Conservation (phyloP, 305 asterid species). For the Solanum hybrid region DNA sequence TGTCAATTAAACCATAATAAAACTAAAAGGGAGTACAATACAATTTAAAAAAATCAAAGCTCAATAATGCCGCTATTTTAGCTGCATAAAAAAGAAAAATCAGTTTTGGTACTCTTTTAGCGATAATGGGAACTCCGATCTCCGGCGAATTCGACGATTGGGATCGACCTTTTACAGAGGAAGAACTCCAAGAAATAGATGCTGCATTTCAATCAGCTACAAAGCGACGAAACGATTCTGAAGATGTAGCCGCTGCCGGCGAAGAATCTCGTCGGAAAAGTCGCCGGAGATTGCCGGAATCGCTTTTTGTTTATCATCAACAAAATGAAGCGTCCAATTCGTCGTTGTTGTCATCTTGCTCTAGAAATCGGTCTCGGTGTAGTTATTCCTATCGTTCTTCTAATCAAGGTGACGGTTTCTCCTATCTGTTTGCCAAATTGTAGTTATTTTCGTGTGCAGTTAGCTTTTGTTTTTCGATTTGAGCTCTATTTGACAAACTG, state of each 20-base stretch:
- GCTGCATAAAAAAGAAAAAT: too few species aligned
- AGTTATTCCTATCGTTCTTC: conserved; percentile 9
- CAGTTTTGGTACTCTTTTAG: not conserved
- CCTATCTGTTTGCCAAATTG: not conserved
- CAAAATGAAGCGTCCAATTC: conserved; percentile 14
- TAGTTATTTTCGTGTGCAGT: not conserved
- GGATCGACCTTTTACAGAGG: conserved; percentile 67
- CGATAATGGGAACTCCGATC: not conserved
- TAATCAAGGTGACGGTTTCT: conserved; percentile 27
- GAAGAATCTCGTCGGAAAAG: conserved; percentile 16
- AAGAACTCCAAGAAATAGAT: conserved; percentile 70
- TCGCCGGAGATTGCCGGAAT: conserved; percentile 70
- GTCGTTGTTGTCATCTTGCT: conserved; percentile 25
- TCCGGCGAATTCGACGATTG: conserved; percentile 20
- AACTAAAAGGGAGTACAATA: not conserved
- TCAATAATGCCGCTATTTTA: not conserved
- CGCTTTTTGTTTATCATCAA: conserved; percentile 41
- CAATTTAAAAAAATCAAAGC: not conserved
- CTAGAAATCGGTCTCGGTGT: conserved; percentile 17
- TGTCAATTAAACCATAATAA: not conserved
- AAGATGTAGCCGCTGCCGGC: not conserved
- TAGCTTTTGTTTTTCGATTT: not conserved
- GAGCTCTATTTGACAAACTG: not conserved
- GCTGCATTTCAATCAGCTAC: conserved; percentile 32
- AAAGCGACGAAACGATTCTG: conserved; percentile 20